These are phyloP conservation scores for Raphanus hybrid DNA, from an alignment of 441 rosid species.

Conservation along the genomic window DNA sequence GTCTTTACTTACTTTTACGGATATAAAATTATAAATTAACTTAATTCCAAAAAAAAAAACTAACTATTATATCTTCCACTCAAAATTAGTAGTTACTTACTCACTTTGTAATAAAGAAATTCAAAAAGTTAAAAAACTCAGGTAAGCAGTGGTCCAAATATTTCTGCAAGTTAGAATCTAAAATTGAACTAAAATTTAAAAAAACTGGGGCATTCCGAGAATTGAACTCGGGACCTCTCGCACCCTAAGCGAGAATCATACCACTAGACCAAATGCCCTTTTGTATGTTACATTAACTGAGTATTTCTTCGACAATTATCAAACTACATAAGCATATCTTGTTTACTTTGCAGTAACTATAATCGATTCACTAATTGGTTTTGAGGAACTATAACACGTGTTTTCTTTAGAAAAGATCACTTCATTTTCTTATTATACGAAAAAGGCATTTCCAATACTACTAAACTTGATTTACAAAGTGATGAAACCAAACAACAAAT, in stretches of 20 bases:
- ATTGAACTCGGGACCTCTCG: conserved; percentile 87
- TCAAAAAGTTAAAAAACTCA: not conserved
- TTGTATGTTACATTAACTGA: not conserved
- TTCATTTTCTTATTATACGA: not conserved
- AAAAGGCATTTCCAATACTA: not conserved
- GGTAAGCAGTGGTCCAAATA: not conserved
- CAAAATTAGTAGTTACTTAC: not conserved
- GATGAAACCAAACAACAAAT: conserved; percentile 8
- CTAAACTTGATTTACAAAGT: not conserved
- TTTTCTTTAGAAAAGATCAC: not conserved
- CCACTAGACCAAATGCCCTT: conserved; percentile 83
- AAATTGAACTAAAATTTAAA: not conserved
- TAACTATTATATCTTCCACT: not conserved
- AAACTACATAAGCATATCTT: not conserved
- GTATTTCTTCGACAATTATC: not conserved
- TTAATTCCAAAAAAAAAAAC: no score
- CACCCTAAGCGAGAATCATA: conserved; percentile 89
- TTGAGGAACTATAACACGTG: not conserved
- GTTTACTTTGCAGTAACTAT: not conserved
- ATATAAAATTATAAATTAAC: not conserved
- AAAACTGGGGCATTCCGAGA: conserved; percentile 79
- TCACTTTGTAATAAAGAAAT: not conserved
- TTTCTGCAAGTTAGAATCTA: not conserved
- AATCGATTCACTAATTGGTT: not conserved
- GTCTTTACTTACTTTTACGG: not conserved